Conservation (phyloP, 1,284 basidiomycete genomes). For the Stereum hirsutum region DNA sequence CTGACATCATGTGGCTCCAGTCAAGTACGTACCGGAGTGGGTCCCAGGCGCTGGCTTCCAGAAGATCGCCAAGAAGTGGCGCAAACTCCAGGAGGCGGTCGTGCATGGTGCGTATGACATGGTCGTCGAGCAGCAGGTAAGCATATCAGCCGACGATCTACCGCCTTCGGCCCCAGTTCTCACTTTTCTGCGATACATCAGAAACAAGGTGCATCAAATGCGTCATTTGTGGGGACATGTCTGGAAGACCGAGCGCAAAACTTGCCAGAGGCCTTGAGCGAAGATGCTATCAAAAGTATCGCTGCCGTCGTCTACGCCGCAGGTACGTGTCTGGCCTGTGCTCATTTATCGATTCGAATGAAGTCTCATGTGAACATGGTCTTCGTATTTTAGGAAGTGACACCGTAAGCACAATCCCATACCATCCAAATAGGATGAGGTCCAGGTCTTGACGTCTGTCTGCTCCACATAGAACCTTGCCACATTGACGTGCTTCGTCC, state of each 20-base stretch:
- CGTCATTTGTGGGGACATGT: conserved; percentile 11
- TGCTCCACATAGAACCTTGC: conserved; percentile 28
- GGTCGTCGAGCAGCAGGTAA: conserved; percentile 12
- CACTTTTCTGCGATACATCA: neutral
- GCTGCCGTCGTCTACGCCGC: conserved; percentile 12
- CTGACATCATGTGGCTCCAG: conserved; percentile 6
- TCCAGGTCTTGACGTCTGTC: neutral
- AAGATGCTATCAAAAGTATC: conserved; percentile 12
- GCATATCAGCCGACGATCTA: neutral
- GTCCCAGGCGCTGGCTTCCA: conserved; percentile 15
- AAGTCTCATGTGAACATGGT: too few relatives aligned
- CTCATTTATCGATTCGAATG: neutral
- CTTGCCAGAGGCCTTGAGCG: conserved; percentile 6
- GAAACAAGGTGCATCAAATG: conserved; percentile 8
- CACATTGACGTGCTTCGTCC: conserved; percentile 26
- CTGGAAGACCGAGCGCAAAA: conserved; percentile 8
- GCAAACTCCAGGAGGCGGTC: conserved; percentile 10
- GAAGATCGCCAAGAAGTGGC: conserved; percentile 11
- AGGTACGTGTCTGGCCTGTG: conserved; percentile 2
- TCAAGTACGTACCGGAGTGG: conserved; percentile 15
- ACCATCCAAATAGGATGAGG: neutral
- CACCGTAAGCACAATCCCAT: conserved; percentile 6
- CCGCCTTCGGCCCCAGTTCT: neutral
- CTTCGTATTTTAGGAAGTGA: conserved; percentile 7
- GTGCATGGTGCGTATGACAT: conserved; percentile 12